phyloP scores from a whole-genome alignment of 768 basidiomycete genomes.

The Crassisporium funariophilum region DNA sequence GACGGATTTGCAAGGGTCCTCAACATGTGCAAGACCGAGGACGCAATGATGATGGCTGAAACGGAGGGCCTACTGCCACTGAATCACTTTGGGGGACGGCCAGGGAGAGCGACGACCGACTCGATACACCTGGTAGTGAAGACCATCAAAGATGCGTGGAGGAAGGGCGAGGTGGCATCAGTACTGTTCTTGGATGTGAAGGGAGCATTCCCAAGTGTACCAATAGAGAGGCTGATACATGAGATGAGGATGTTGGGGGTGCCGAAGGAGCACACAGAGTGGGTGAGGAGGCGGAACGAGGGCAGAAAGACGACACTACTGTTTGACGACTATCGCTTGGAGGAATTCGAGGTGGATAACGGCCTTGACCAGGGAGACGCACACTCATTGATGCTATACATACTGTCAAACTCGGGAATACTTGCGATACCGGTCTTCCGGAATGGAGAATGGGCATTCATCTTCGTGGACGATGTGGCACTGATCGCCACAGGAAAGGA shows the following conservation, averaged over 20 bases:
- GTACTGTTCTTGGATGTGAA: slow-evolving; percentile 38
- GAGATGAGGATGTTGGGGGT: slow-evolving; percentile 2
- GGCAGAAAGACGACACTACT: slow-evolving; percentile 10
- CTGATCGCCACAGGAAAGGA: slow-evolving; percentile 23
- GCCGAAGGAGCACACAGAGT: slow-evolving; percentile 1
- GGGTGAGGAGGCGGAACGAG: slow-evolving; percentile 11
- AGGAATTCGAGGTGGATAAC: slow-evolving; percentile 6
- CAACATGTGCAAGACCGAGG: slow-evolving; percentile 19
- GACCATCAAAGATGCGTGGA: slow-evolving; percentile 38
- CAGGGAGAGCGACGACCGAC: slow-evolving; percentile 30
- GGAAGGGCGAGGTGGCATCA: slow-evolving; percentile 7
- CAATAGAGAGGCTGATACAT: neutral
- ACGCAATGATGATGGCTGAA: slow-evolving; percentile 12
- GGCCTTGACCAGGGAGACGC: slow-evolving; percentile 22
- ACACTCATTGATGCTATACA: slow-evolving; percentile 17
- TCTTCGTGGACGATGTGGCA: slow-evolving; percentile 32
- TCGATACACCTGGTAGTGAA: slow-evolving; percentile 30
- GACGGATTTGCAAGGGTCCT: slow-evolving; percentile 20
- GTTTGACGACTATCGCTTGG: slow-evolving; percentile 12
- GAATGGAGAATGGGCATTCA: neutral
- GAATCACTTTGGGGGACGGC: slow-evolving; percentile 30
- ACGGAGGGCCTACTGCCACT: slow-evolving; percentile 15
- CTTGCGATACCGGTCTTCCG: slow-evolving; percentile 7
- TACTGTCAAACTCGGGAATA: slow-evolving; percentile 21
- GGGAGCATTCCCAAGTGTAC: slow-evolving; percentile 36